Evolutionary conservation across 306 rosid species (phyloP).

Genomic region (Inga laurina): DNA sequence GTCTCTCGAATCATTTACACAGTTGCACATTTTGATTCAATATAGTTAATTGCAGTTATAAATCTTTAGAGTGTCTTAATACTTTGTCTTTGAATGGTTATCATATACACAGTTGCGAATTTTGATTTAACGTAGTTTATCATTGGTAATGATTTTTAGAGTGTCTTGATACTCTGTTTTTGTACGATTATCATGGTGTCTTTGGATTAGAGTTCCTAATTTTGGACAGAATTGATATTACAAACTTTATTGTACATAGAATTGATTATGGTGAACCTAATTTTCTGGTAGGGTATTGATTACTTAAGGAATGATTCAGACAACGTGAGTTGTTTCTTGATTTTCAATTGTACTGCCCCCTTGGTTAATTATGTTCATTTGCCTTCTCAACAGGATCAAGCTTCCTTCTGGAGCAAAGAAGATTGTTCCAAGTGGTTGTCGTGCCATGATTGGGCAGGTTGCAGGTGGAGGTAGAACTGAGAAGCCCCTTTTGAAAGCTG

Average conservation of each 20-base stretch:
- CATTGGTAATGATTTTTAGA: conserved; percentile 23
- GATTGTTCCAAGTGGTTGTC: conserved; percentile 49
- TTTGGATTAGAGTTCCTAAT: background rate
- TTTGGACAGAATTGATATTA: background rate
- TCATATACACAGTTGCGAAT: background rate
- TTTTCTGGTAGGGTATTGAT: background rate
- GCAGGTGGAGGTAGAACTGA: conserved; percentile 54
- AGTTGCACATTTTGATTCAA: background rate
- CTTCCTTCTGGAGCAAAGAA: conserved; percentile 52
- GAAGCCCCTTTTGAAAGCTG: conserved; percentile 54
- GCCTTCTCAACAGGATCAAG: conserved; percentile 31
- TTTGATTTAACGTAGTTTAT: conserved; percentile 19
- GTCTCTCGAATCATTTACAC: background rate
- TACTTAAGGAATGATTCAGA: background rate
- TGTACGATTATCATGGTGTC: background rate
- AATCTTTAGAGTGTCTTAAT: background rate
- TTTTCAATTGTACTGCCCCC: background rate
- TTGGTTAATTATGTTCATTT: background rate
- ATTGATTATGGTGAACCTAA: too few species aligned
- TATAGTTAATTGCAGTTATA: conserved; percentile 26
- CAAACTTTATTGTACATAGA: background rate
- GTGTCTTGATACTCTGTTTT: background rate
- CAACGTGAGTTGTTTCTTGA: background rate
- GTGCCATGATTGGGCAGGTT: conserved; percentile 57
- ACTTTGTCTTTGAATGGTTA: background rate